phyloP scores from a whole-genome alignment of 495 filamentous ascomycete genomes.

The Hyaloscypha hepaticicola region DNA sequence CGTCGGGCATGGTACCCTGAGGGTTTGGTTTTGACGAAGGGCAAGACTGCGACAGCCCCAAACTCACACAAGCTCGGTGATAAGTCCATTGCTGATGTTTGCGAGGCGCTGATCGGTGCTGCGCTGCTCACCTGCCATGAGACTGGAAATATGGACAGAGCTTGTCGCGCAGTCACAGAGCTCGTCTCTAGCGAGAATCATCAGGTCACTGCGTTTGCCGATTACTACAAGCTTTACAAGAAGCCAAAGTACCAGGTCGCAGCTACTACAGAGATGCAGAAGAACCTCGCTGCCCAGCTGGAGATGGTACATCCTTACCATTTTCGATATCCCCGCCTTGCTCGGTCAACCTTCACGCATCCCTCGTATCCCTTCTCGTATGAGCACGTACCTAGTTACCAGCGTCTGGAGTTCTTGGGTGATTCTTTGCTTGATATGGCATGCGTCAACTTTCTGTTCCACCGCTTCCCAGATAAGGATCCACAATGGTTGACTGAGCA shows the following conservation, averaged over 20 bases:
- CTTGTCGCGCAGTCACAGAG: conserved; percentile 77
- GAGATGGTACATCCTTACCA: conserved; percentile 67
- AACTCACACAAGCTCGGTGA: conserved; percentile 71
- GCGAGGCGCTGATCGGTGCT: conserved; percentile 91
- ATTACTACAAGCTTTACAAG: conserved; percentile 71
- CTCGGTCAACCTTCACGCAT: conserved; percentile 86
- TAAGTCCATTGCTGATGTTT: conserved; percentile 96
- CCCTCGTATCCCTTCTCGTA: conserved; percentile 72
- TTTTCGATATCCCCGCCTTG: conserved; percentile 76
- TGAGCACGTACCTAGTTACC: conserved; percentile 82
- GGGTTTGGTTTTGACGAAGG: conserved; percentile 57
- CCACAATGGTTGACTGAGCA: conserved; percentile 99
- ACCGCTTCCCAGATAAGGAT: conserved; percentile 72
- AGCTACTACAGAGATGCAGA: conserved; percentile 57
- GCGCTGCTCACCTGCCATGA: conserved; percentile 66
- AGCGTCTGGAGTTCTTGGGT: conserved; percentile 90
- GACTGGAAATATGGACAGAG: conserved; percentile 67
- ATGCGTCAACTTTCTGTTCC: conserved; percentile 77
- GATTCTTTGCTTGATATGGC: conserved; percentile 89
- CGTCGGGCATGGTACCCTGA: conserved; percentile 80
- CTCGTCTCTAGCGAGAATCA: conserved; percentile 71
- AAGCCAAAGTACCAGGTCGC: conserved; percentile 70
- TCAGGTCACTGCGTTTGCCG: conserved; percentile 60
- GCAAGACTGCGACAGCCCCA: conserved; percentile 39
- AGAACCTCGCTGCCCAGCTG: conserved; percentile 65